Conservation (phyloP, 176 grass and related monocot species). For the Raddia distichophylla region DNA sequence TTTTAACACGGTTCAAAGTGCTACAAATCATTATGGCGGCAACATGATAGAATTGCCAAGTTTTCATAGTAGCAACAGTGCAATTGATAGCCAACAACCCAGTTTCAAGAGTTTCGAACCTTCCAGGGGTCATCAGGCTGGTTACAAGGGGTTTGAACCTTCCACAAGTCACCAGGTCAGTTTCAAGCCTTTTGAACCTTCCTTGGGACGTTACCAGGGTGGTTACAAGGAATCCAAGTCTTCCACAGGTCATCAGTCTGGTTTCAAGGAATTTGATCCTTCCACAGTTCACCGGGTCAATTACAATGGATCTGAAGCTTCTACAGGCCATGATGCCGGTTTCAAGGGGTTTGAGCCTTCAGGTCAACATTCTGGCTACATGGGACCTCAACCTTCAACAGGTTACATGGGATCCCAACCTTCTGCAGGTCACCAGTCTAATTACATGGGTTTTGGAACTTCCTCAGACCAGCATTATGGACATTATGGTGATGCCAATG, state of each 20-base stretch:
- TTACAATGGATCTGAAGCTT: constrained; percentile 35
- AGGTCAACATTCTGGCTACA: constrained; percentile 49
- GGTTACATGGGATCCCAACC: constrained; percentile 39
- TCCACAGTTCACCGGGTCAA: constrained; percentile 22
- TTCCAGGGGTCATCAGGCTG: constrained; percentile 32
- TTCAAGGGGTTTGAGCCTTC: constrained; percentile 42
- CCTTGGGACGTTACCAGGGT: constrained; percentile 26
- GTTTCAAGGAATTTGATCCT: constrained; percentile 36
- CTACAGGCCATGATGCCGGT: constrained; percentile 16
- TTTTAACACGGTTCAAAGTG: constrained; percentile 38
- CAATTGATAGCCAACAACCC: constrained; percentile 36
- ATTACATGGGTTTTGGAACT: constrained; percentile 46
- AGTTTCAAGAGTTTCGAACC: constrained; percentile 48
- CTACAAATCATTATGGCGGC: constrained; percentile 28
- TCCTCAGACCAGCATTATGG: constrained; percentile 45
- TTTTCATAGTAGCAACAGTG: constrained; percentile 44
- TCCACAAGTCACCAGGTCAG: constrained; percentile 34
- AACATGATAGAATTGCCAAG: constrained; percentile 42
- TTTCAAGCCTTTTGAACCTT: constrained; percentile 29
- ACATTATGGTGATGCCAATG: constrained; percentile 51
- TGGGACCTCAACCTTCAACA: constrained; percentile 32
- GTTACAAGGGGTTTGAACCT: constrained; percentile 49
- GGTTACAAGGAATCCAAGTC: constrained; percentile 42
- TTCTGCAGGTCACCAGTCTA: constrained; percentile 38
- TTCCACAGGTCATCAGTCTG: constrained; percentile 34